These are phyloP conservation scores for Picochlorum sp. DNA, from an alignment of 139 green algal species.

Conservation along the genomic window DNA sequence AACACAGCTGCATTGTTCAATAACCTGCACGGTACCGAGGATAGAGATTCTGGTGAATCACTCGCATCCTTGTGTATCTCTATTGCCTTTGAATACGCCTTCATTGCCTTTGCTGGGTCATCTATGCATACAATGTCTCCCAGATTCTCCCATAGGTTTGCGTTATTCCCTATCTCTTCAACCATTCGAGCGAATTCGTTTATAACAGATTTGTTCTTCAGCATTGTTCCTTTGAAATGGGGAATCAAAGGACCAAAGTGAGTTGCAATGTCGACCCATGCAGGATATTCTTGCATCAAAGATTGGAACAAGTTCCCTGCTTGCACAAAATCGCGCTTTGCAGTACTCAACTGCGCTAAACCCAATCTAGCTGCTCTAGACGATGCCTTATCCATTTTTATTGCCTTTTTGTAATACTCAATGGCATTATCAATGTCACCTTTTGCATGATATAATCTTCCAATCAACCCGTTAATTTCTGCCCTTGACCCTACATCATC, in stretches of 20 bases:
- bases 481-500: conserved; percentile 36
- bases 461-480: conserved; percentile 39
- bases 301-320: conserved; percentile 59
- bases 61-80: conserved; percentile 29
- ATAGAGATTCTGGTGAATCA: conserved; percentile 4
- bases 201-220: conserved; percentile 27
- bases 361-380: conserved; percentile 43
- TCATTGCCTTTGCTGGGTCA: conserved; percentile 48
- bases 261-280: conserved; percentile 57
- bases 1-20: conserved; percentile 85
- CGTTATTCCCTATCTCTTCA: conserved; percentile 18
- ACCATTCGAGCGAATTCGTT: conserved; percentile 31
- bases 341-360: conserved; percentile 59
- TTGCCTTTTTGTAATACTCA: conserved; percentile 42
- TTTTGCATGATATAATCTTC: conserved; percentile 37
- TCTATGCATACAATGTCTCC: conserved; percentile 58
- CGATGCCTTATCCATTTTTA: conserved; percentile 18
- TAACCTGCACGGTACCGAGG: conserved; percentile 40
- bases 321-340: conserved; percentile 39
- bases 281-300: conserved; percentile 45
- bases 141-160: conserved; percentile 70
- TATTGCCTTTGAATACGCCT: conserved; percentile 48
- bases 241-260: conserved; percentile 30
- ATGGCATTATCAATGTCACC: conserved; percentile 20
- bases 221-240: conserved; percentile 23